Base-by-base conservation (phyloP, 305 asterid genomes). In the Lippia alba region DNA sequence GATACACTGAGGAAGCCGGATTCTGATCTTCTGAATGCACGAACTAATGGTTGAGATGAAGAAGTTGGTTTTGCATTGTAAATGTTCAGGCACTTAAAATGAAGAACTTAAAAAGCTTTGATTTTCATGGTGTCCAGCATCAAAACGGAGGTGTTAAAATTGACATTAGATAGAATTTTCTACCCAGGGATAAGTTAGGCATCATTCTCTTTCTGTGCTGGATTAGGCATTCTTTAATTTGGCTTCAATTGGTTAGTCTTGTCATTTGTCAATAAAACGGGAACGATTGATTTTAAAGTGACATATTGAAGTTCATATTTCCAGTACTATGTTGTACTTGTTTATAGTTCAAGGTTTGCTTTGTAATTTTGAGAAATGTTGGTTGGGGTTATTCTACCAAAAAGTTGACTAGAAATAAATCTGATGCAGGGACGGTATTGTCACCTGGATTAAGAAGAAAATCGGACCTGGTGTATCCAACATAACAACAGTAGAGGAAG, bases 381-480 rank as follows among this genome's bases (percentile, higher is more conserved):
- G 32, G 17, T 20, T 44, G 30, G 30, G 30, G 16, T 78, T 50
- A 58, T 64, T 46, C 64, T 64, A 41, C 71, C 64, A 50, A 10
- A 62, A 65, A 5, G 41, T 45, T 71, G 46, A 73, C 16, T 53
- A 65, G 19, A 8, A 46, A 12, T 75, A 14, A 67, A 61, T 53
- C 71, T 33, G 34, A 60, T 76, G 17, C 86, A 93, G 98, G 79
- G 96, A 86, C 48, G 92, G 74, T 64, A 90, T 93, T 50, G 87
- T 90, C 64, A 83, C 87, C 78, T 93, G 98, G 98, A 86, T 93
- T 70, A 89, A 84, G 78, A 93, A 93, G 93, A 93, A 85, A 88
- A 89, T 74, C 10, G 98, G 98, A 64, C 97, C 97, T 49, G 95
- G 95, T 36, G 60, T 91, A 59, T 72, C 79, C 64, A 91, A 89